Evolutionary conservation across 139 green algal genomes (phyloP).

Genomic region (Chlorella sp.): DNA sequence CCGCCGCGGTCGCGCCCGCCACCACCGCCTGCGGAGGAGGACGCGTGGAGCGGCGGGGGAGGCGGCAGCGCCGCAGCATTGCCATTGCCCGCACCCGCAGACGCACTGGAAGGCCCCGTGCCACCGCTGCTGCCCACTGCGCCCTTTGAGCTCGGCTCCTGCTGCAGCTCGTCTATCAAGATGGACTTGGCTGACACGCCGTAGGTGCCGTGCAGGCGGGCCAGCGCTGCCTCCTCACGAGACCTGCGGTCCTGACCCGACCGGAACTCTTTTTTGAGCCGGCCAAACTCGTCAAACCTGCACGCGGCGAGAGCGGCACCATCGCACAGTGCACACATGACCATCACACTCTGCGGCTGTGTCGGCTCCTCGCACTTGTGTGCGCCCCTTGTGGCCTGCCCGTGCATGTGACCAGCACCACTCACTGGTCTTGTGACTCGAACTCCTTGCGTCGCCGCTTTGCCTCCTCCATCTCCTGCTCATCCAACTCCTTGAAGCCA

Average conservation of each 20-base stretch:
- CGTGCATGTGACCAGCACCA: too few species aligned
- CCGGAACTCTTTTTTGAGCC: slow-evolving; percentile 55
- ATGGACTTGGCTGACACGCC: not conserved
- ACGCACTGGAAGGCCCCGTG: not conserved
- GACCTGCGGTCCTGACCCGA: slow-evolving; percentile 44
- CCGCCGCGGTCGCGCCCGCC: not conserved
- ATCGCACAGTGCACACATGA: not conserved
- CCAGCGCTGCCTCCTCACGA: slow-evolving; percentile 64
- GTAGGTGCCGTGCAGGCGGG: slow-evolving; percentile 38
- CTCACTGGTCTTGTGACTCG: slow-evolving; percentile 44
- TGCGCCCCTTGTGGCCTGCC: too few species aligned
- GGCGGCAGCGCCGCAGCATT: too few species aligned
- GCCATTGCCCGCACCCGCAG: too few species aligned
- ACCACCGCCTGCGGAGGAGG: slow-evolving; percentile 1
- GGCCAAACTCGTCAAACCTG: slow-evolving; percentile 80
- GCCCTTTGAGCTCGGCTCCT: not conserved
- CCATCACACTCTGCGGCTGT: not conserved
- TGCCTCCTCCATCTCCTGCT: slow-evolving; percentile 61
- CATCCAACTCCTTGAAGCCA: slow-evolving; percentile 74
- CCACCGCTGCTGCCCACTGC: not conserved
- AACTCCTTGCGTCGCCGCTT: slow-evolving; percentile 45
- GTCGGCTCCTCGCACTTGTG: too few species aligned
- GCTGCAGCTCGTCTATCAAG: not conserved
- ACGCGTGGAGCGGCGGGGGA: not conserved
- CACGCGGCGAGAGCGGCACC: not conserved